Percentiles rank a stretch among this genome's conserved stretches.
Evolutionary conservation across 2,329 filamentous ascomycete genomes (phyloP).

Genomic region (Colletotrichum nymphaeae): DNA sequence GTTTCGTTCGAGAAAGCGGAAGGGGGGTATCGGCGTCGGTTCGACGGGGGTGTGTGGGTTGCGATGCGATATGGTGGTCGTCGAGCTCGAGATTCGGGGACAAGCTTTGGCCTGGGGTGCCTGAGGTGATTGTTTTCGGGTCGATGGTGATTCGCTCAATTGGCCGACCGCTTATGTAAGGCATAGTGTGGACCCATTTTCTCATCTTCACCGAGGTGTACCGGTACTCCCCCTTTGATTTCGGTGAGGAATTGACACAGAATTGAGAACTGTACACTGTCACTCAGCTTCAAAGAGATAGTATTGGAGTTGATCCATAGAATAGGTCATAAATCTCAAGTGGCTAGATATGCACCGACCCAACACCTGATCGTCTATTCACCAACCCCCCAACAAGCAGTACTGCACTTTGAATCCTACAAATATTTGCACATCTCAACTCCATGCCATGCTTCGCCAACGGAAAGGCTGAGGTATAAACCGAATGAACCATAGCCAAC

Average conservation of each 20-base stretch:
- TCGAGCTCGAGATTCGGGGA: constrained; percentile 26
- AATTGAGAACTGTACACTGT: too few species aligned
- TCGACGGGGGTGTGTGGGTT: constrained; percentile 9
- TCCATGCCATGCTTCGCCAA: constrained; percentile 37
- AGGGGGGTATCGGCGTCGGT: constrained; percentile 2
- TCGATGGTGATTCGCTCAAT: constrained; percentile 31
- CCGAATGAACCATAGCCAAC: constrained; percentile 35
- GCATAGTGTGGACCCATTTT: not conserved
- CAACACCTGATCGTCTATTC: not conserved
- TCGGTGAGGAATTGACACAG: not conserved
- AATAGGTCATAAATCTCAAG: not conserved
- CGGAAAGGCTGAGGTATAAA: constrained; percentile 36
- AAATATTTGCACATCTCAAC: constrained; percentile 34
- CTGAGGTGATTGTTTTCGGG: constrained; percentile 30
- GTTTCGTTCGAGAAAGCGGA: constrained; percentile 3
- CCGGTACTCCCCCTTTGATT: not conserved
- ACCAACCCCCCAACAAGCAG: not conserved
- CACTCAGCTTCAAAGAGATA: not conserved
- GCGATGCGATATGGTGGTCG: constrained; percentile 14
- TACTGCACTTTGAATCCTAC: constrained; percentile 24
- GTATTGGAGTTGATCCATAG: not conserved
- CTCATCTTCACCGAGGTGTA: constrained; percentile 4
- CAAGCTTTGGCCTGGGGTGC: constrained; percentile 30
- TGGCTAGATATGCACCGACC: not conserved
- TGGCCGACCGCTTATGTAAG: constrained; percentile 26